Evolutionary conservation across 2,329 filamentous ascomycete species (phyloP), one percentile per base, ranked within the genome.

Genomic region (Claviceps pazoutovae): DNA sequence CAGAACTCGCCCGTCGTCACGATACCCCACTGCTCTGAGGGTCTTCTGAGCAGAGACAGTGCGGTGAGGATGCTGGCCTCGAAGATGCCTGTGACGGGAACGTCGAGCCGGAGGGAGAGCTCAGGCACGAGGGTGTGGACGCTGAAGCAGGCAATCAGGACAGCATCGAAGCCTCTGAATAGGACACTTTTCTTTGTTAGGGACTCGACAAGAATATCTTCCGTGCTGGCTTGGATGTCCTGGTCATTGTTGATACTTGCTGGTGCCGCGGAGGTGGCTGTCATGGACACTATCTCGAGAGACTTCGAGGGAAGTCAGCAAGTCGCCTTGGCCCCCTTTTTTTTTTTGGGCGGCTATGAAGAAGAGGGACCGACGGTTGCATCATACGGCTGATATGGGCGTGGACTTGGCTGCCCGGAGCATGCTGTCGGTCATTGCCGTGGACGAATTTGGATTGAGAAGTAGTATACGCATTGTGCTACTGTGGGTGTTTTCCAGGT

Each of bases 81-180:
- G 61, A 96, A 93, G 52, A 97, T 95, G 5, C 91, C 90, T 5
- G 60, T 66, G 13, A 68, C 60, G 5, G 62, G 56, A 5, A 60
- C 21, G 11, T 30, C 17, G n/a, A 48, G n/a, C 5, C 38, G 38
- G 3, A 14, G 56, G 13, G 71, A 66, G 14, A 95, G 69, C 48
- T 74, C 66, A 0, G 72, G 65, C 0, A 95, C 86, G 0, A 96
- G 75, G 0, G 85, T 82, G 62, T 96, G 89, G 1, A 85, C 80
- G 54, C 86, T 93, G 70, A 88, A 97, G 69, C 91, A 96, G 19
- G 89, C 89, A 2, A 96, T 77, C 0, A 96, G 75, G 55, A 94
- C 83, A n/a, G 76, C 88, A 61, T 93, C 82, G 64, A 87, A 80
- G 30, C 68, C 39, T 19, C 17, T 19, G 7, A 76, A 63, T 0